Conservation (phyloP, 257 asterid species). For the Echites panduratus region DNA sequence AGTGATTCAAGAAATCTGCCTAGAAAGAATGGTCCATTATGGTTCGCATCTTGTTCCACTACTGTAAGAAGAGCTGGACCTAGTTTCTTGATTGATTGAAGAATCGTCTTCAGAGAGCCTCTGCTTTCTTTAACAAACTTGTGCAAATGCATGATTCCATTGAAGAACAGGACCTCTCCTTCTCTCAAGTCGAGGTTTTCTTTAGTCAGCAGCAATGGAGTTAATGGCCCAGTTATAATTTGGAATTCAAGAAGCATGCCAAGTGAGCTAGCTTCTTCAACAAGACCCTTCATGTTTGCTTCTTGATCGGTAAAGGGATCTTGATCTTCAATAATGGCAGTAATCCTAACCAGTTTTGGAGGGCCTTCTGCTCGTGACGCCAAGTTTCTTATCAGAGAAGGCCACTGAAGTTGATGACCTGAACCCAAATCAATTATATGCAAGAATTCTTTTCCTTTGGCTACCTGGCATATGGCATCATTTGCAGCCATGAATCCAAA, state of each 20-base stretch:
- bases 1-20: slow-evolving; percentile 58
- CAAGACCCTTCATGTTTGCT: slow-evolving; percentile 20
- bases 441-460: slow-evolving; percentile 29
- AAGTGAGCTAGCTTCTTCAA: slow-evolving; percentile 29
- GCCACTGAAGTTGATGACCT: slow-evolving; percentile 52
- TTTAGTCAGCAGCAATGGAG: slow-evolving; percentile 31
- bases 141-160: slow-evolving; percentile 46
- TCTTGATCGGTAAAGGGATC: slow-evolving; percentile 26
- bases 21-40: slow-evolving; percentile 53
- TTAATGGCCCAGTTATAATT: slow-evolving; percentile 22
- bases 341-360: slow-evolving; percentile 39
- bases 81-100: slow-evolving; percentile 44
- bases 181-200: slow-evolving; percentile 36
- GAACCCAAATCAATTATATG: slow-evolving; percentile 57
- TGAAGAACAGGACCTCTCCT: slow-evolving; percentile 36
- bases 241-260: slow-evolving; percentile 30
- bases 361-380: slow-evolving; percentile 26
- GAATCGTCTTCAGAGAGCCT: slow-evolving; percentile 44
- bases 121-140: slow-evolving; percentile 45
- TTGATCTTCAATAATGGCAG: slow-evolving; percentile 36
- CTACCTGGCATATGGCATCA: slow-evolving; percentile 44
- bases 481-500: slow-evolving; percentile 56
- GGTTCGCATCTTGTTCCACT: slow-evolving; percentile 65
- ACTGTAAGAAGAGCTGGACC: slow-evolving; percentile 39
- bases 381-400: slow-evolving; percentile 30